Evolutionary conservation across 768 basidiomycete species (phyloP), one percentile per base, ranked within the genome.

Genomic region (Boletellus emodensis): DNA sequence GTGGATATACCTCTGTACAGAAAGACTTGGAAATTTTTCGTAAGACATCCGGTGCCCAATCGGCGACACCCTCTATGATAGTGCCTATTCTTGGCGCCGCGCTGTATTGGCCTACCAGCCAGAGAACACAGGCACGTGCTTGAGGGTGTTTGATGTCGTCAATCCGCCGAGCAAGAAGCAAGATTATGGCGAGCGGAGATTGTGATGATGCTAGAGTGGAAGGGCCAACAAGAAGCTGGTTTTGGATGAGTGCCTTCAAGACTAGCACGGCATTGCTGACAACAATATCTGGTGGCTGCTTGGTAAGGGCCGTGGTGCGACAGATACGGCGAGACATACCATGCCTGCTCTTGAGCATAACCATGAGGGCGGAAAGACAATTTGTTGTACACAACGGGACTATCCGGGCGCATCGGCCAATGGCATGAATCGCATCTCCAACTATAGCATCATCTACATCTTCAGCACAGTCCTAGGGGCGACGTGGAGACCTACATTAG

Each of bases 61-160:
- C 75, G 5, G 74, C 82, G 8, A 93, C 68, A 14, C 83, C 84
- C 44, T 81, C 78, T 2, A 80, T 73, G 1, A 72, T 67, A 15
- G 67, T 55, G 10, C 41, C 41, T 22, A 59, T 61, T 36, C 69
- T 70, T 15, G 65, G 61, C 6, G 68, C 65, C 13, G 76, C 75
- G 15, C 87, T 81, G 62, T 91, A 91, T 65, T 96, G 92, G 0
- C 95, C 94, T 0, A 93, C 92, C 1, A 97, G 80, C 93, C 95
- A 96, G 22, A 92, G 71, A 1, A 97, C 83, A 57, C 89, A 93
- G 0, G 94, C 92, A 28, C 90, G 74, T 1, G 94, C 93, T 59
- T 83, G 79, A 1, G 84, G 74, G 58, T 94, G 90, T 7, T 73
- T 78, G 44, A 97, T 89, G 45, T 83, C 84, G 42, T 92, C 89